Percentiles rank a stretch among this genome's conserved stretches.
Evolutionary conservation across 2,329 filamentous ascomycete species (phyloP).

Genomic region (Fusarium redolens): DNA sequence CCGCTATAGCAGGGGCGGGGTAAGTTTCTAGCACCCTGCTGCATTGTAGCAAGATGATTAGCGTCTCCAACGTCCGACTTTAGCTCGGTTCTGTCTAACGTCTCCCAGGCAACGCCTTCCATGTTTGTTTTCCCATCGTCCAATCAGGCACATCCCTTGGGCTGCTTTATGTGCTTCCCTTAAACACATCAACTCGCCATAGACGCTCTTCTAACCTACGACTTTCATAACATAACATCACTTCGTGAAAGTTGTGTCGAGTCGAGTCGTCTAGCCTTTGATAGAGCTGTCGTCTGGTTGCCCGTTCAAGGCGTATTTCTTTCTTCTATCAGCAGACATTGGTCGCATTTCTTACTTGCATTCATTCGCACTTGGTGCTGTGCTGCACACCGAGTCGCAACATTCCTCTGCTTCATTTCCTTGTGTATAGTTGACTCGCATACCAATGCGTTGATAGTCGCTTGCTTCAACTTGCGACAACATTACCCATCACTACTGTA

Average conservation of each 20-base stretch:
- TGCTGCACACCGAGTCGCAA: conserved; percentile 37
- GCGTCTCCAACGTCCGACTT: conserved; percentile 38
- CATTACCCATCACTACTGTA: conserved; percentile 41
- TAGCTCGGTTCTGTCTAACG: conserved; percentile 24
- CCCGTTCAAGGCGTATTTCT: conserved; percentile 39
- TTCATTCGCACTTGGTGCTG: conserved; percentile 32
- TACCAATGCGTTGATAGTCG: conserved; percentile 51
- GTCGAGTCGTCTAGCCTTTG: conserved; percentile 34
- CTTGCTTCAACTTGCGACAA: conserved; percentile 37
- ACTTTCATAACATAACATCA: conserved; percentile 43
- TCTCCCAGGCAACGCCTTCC: conserved; percentile 45
- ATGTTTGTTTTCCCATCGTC: conserved; percentile 49
- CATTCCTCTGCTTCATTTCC: conserved; percentile 47
- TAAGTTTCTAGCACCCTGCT: conserved; percentile 33
- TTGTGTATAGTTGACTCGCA: conserved; percentile 41
- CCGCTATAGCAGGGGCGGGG: conserved; percentile 43
- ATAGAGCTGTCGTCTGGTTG: conserved; percentile 40
- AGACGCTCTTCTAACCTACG: conserved; percentile 37
- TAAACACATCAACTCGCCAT: conserved; percentile 49
- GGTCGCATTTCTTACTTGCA: conserved; percentile 42
- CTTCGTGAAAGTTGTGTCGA: conserved; percentile 39
- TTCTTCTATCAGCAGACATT: conserved; percentile 39
- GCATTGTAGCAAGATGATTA: conserved; percentile 47
- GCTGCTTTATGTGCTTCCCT: conserved; percentile 43
- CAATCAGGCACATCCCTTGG: conserved; percentile 44